phyloP scores from a whole-genome alignment of 164 flowering plant genomes.

The Pachysandra terminalis region DNA sequence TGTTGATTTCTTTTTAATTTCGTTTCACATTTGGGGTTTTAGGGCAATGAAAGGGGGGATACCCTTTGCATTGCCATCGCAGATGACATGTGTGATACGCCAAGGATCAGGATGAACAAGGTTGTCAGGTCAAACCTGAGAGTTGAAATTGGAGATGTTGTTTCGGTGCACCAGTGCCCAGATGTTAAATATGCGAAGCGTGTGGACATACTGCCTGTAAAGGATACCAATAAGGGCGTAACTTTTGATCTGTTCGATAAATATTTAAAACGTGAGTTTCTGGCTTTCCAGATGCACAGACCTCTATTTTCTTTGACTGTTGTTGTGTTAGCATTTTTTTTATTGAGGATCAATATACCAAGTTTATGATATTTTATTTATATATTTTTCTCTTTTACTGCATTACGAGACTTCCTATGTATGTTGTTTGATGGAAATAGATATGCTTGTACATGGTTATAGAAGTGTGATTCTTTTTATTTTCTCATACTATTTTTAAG shows the following conservation, averaged over 20 bases:
- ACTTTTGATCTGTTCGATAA: conserved; percentile 85
- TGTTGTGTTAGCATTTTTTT: too few species aligned
- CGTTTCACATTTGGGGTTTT: not conserved
- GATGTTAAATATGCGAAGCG: conserved; percentile 86
- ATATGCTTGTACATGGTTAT: too few species aligned
- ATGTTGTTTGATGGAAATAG: too few species aligned
- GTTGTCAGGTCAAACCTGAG: conserved; percentile 79
- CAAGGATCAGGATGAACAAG: conserved; percentile 86
- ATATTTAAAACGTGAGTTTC: conserved; percentile 69
- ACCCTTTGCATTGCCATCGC: conserved; percentile 88
- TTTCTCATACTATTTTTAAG: too few species aligned
- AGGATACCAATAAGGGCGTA: conserved; percentile 82
- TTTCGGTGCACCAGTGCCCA: conserved; percentile 83
- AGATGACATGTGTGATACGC: conserved; percentile 84
- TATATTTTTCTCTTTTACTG: too few species aligned
- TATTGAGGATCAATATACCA: too few species aligned
- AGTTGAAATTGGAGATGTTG: conserved; percentile 84
- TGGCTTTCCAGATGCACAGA: not conserved
- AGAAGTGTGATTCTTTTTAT: too few species aligned
- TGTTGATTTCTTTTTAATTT: too few species aligned
- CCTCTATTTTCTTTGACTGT: not conserved
- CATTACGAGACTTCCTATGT: too few species aligned
- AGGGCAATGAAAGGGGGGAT: conserved; percentile 86
- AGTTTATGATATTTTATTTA: too few species aligned
- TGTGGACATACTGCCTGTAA: conserved; percentile 80